Percentiles rank a stretch among this genome's conserved stretches.
phyloP scores from a whole-genome alignment of 495 filamentous ascomycete genomes.

The Melanomma pulvis-pyrius region DNA sequence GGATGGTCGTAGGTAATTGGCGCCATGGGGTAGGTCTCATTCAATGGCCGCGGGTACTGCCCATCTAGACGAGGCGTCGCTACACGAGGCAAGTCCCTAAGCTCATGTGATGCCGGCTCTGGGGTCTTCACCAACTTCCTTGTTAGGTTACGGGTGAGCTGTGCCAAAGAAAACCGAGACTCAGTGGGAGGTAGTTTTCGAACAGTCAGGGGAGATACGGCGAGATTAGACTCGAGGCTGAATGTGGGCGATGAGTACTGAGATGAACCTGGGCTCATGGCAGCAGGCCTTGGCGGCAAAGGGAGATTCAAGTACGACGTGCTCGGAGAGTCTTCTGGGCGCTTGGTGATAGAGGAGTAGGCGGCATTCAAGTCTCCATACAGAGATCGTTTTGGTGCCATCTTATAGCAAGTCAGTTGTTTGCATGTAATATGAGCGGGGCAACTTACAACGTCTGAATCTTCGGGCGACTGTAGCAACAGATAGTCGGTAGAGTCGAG shows the following conservation, averaged over 20 bases:
- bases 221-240: background rate
- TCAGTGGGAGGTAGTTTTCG: conserved; percentile 1
- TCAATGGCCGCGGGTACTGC: conserved; percentile 10
- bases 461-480: conserved; percentile 18
- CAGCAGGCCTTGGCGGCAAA: conserved; percentile 11
- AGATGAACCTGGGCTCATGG: conserved; percentile 12
- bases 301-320: conserved; percentile 1
- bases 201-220: conserved; percentile 7
- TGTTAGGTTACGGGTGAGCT: conserved; percentile 15
- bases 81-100: conserved; percentile 1
- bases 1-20: background rate
- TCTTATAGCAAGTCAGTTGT: conserved; percentile 2
- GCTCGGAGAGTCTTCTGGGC: background rate
- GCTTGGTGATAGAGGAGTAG: conserved; percentile 23
- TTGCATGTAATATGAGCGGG: background rate
- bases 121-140: conserved; percentile 6
- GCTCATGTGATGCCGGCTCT: background rate
- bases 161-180: conserved; percentile 18
- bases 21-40: conserved; percentile 4
- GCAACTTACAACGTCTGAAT: conserved; percentile 16
- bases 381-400: conserved; percentile 23
- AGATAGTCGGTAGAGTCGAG: conserved; percentile 37
- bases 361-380: conserved; percentile 29
- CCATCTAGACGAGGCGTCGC: conserved; percentile 1
- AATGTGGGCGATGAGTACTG: conserved; percentile 11